A percentile compares a stretch with the other conserved stretches of the same genome.
These are phyloP conservation scores for Haplosporangium sp. DNA, from an alignment of 371 early-diverging fungal genomes.

Conservation along the genomic window DNA sequence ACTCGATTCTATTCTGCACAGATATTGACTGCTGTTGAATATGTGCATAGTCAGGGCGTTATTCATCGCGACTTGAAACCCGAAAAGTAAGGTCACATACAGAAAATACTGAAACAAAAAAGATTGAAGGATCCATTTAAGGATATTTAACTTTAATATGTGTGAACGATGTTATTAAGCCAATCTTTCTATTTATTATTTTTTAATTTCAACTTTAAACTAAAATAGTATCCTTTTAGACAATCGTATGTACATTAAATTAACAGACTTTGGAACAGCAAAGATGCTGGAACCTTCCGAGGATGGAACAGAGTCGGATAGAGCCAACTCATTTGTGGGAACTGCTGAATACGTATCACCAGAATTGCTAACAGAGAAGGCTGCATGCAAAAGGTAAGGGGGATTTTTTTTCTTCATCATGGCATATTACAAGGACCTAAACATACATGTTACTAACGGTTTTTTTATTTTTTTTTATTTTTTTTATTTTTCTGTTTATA, in stretches of 20 bases:
- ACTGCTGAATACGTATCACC: constrained; percentile 98
- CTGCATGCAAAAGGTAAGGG: constrained; percentile 72
- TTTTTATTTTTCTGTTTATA: constrained; percentile 19
- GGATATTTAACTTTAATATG: background rate
- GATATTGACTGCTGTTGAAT: constrained; percentile 86
- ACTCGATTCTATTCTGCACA: constrained; percentile 90
- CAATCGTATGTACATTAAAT: constrained; percentile 88
- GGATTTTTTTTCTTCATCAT: background rate
- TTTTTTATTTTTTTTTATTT: background rate
- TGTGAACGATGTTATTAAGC: too few relatives aligned
- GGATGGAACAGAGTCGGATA: constrained; percentile 56
- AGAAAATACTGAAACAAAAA: background rate
- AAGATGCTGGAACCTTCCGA: constrained; percentile 74
- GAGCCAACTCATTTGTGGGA: constrained; percentile 93
- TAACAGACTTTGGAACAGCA: constrained; percentile 98
- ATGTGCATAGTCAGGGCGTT: constrained; percentile 84
- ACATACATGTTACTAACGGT: background rate
- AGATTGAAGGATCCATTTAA: background rate
- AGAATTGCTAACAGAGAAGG: constrained; percentile 92
- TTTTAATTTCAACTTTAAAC: background rate
- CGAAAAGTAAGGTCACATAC: constrained; percentile 72
- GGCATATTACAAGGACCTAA: too few relatives aligned
- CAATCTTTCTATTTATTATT: too few relatives aligned
- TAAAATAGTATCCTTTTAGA: constrained; percentile 81
- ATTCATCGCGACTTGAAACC: constrained; percentile 94